Conservation (phyloP, 2,329 filamentous ascomycete genomes). For the Ophiostoma tasmaniense region DNA sequence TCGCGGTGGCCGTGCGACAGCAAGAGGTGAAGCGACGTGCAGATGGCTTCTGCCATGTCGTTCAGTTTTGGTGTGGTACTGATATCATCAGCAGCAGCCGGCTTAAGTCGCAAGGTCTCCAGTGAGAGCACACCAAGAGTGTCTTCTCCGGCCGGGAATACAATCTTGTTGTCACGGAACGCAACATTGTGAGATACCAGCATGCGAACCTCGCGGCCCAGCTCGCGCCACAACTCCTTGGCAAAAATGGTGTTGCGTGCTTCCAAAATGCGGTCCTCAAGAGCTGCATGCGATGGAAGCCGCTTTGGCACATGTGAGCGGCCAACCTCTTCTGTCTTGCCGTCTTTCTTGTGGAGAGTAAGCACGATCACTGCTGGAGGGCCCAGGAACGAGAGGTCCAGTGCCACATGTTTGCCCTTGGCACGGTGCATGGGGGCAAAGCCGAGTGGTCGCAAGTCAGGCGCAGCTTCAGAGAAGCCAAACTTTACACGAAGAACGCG, state of each 20-base stretch:
- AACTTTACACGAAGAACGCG: constrained; percentile 78
- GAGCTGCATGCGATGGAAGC: constrained; percentile 42
- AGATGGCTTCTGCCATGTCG: constrained; percentile 54
- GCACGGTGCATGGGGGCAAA: constrained; percentile 69
- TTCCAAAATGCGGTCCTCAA: constrained; percentile 62
- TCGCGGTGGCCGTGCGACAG: constrained; percentile 64
- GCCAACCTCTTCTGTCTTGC: neutral
- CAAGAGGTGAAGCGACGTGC: constrained; percentile 63
- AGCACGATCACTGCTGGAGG: constrained; percentile 30
- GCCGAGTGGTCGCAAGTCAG: constrained; percentile 59
- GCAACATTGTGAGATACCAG: constrained; percentile 64
- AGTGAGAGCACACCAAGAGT: constrained; percentile 61
- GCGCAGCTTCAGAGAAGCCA: constrained; percentile 69
- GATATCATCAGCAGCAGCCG: neutral
- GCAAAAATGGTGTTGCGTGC: constrained; percentile 73
- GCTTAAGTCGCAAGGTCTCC: constrained; percentile 46
- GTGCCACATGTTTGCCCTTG: constrained; percentile 62
- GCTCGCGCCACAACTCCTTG: constrained; percentile 84
- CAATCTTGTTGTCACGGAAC: constrained; percentile 49
- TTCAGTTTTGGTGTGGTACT: neutral
- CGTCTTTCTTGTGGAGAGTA: constrained; percentile 1
- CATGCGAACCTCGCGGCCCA: constrained; percentile 70
- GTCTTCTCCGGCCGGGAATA: constrained; percentile 43
- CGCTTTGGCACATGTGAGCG: constrained; percentile 7
- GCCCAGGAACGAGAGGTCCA: constrained; percentile 55